Base-by-base conservation (phyloP, 371 early-diverging fungal genomes). In the Haplosporangium sp. region DNA sequence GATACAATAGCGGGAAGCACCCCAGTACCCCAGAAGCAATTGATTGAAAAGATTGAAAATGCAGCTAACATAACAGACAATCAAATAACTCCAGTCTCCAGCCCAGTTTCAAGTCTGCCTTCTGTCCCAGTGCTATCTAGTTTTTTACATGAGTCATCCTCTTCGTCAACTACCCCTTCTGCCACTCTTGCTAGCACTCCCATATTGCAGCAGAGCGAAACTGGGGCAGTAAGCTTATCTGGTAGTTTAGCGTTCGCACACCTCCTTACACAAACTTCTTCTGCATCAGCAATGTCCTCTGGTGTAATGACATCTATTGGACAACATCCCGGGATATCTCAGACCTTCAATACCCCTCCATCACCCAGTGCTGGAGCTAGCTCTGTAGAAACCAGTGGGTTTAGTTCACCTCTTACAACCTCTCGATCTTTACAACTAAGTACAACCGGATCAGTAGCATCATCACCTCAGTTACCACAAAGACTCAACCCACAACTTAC, bases 381-480 rank as follows among this genome's bases (percentile, higher is more conserved):
- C 1, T 45, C 58, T 13, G 47, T 66, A 2, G 27, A 35, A 42
- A 69, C 72, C 40, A 69, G 77, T 57, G 50, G 62, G 45, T 53
- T 52, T n/a, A 70, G 71, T 47, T 78, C 79, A 1, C 79, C 79
- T 17, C 67, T 70, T 17, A 71, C 70, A 10, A 8, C 64, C 7
- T 53, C 69, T 27, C 79, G 70, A 47, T 48, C 65, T 42, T 19
- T 78, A 2, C 74, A 65, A 8, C 78, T 7, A 17, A 53, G 56
- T 52, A 38, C 68, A 56, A 58, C 69, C 38, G 67, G 69, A 20
- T 66, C 78, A 3, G 73, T 44, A 2, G 57, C 52, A 4, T 61
- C 69, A 6, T 73, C 78, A n/a, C 78, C 73, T n/a, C 66, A 59
- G 58, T n/a, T 57, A 15, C 47, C 47, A 11, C 58, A 58, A 17